These are phyloP conservation scores for Lactifluus volemus DNA, from an alignment of 768 basidiomycete genomes.

Conservation along the genomic window DNA sequence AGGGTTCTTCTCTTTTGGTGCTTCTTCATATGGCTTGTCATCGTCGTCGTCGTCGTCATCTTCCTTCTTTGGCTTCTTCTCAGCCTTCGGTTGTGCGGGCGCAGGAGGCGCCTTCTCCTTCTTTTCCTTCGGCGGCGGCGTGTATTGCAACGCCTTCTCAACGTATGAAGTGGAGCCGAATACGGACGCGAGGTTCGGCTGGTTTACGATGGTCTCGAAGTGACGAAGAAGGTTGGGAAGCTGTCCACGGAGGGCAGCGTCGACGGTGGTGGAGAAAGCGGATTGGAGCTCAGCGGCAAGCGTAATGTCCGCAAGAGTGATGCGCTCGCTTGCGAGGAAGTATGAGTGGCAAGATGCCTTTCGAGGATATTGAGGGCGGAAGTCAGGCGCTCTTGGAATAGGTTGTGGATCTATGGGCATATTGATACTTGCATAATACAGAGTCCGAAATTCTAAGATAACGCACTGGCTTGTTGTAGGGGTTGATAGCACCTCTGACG, in stretches of 20 bases:
- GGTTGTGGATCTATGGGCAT: constrained; percentile 47
- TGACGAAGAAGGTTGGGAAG: constrained; percentile 75
- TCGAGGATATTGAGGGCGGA: constrained; percentile 63
- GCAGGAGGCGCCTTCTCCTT: constrained; percentile 28
- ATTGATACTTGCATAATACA: not conserved
- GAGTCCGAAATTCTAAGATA: not conserved
- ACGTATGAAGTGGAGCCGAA: constrained; percentile 51
- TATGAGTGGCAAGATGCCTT: constrained; percentile 61
- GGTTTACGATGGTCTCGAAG: constrained; percentile 82
- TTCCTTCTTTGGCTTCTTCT: constrained; percentile 55
- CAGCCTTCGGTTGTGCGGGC: constrained; percentile 40
- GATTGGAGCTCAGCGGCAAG: constrained; percentile 52
- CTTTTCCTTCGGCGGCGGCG: constrained; percentile 49
- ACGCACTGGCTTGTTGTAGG: constrained; percentile 80
- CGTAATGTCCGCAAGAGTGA: constrained; percentile 85
- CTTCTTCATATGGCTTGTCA: constrained; percentile 56
- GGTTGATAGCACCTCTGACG: constrained; percentile 38
- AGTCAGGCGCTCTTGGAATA: constrained; percentile 42
- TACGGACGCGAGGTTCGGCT: constrained; percentile 61
- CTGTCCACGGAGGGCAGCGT: constrained; percentile 54
- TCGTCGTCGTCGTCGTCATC: constrained; percentile 69
- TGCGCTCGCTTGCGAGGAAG: constrained; percentile 88
- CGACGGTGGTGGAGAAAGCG: constrained; percentile 49
- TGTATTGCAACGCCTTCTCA: constrained; percentile 65
- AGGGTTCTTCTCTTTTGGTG: constrained; percentile 92